Conservation (phyloP, 371 early-diverging fungal species). For the Lichtheimia ornata region DNA sequence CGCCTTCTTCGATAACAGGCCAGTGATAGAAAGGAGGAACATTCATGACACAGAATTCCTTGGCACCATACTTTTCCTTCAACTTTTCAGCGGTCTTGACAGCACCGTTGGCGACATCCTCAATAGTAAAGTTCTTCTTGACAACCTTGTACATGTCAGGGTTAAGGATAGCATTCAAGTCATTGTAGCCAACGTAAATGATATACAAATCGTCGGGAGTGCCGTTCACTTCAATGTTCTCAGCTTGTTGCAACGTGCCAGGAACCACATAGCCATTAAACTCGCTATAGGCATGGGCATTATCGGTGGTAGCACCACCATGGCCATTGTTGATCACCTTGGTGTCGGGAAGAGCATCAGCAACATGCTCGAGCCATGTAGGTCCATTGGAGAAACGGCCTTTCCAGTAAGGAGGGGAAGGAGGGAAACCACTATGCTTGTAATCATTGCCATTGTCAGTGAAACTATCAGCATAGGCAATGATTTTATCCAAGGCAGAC, state of each 20-base stretch:
- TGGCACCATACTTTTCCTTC: constrained; percentile 18
- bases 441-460: constrained; percentile 29
- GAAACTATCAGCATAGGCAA: constrained; percentile 28
- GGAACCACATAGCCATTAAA: constrained; percentile 22
- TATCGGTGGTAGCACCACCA: constrained; percentile 59
- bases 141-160: constrained; percentile 19
- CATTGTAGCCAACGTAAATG: constrained; percentile 29
- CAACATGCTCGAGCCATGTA: constrained; percentile 55
- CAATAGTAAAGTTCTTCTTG: constrained; percentile 12
- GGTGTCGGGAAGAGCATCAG: constrained; percentile 25
- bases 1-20: constrained; percentile 14
- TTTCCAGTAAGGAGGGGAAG: constrained; percentile 37
- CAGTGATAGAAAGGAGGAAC: constrained; percentile 23
- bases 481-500: constrained; percentile 20
- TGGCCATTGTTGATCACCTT: constrained; percentile 47
- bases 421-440: constrained; percentile 20
- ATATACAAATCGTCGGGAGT: constrained; percentile 19
- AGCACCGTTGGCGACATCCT: constrained; percentile 18
- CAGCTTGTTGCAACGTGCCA: constrained; percentile 22
- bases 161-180: constrained; percentile 26
- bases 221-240: constrained; percentile 9
- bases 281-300: constrained; percentile 19
- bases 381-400: constrained; percentile 60
- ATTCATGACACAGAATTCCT: constrained; percentile 17
- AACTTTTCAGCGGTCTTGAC: constrained; percentile 13